Base-by-base conservation (phyloP, 495 filamentous ascomycete species). In the Hypoxylon cercidicola region DNA sequence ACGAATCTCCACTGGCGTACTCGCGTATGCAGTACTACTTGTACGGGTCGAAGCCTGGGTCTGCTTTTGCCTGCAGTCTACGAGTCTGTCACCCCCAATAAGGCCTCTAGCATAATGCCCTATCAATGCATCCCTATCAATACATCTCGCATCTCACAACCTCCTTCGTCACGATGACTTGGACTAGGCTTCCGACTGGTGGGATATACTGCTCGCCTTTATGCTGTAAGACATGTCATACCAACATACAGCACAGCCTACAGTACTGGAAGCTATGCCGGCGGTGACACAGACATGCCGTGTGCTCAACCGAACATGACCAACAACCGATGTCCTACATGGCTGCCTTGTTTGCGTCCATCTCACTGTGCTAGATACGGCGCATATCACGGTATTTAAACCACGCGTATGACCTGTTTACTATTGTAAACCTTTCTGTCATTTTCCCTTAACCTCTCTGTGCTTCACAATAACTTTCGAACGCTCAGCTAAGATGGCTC, bases 171-270 rank as follows among this genome's bases (percentile, higher is more conserved):
- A 58, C 43, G 41, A 47, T 58, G 55, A 53, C 34, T 25, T 10
- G 37, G 32, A 10, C 54, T 32, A 28, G n/a, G 10, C 40, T 37
- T 62, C 54, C 44, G 39, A 59, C 64, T 62, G 53, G 53, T 50
- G 32, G 41, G 23, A 48, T 28, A 48, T 28, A 18, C 16, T 61
- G 16, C 40, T 57, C 25, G 28, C 48, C 52, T 53, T 57, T 62
- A 55, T 63, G 58, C 41, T 13, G 60, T 60, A 35, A 59, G 54
- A 68, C 55, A 49, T 68, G 55, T 55, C 65, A 68, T 68, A 60
- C 50, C 40, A 45, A 32, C 23, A 44, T 45, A 21, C 65, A 64
- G 60, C 56, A 45, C 40, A 50, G 39, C 23, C 55, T 50, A 21
- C 45, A 20, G 7, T 25, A 12, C 34, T 41, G 12, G 16, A 18